phyloP scores from a whole-genome alignment of 768 basidiomycete species.

The Calocera cornea region DNA sequence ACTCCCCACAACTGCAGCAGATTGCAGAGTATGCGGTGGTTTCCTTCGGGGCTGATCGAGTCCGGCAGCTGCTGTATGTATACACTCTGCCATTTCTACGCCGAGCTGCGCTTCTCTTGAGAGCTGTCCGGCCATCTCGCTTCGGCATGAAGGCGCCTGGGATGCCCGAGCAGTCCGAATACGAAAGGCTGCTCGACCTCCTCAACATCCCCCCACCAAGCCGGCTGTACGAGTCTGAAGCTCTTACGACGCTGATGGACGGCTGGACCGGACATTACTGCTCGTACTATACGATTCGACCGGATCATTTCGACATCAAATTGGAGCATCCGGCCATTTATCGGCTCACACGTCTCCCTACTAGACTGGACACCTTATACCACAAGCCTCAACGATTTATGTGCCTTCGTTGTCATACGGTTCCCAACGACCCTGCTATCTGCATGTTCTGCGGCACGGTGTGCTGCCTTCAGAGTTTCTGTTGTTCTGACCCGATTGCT shows the following conservation, averaged over 20 bases:
- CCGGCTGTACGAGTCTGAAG: constrained; percentile 68
- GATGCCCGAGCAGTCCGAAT: constrained; percentile 47
- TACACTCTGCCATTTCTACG: constrained; percentile 90
- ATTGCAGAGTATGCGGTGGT: constrained; percentile 68
- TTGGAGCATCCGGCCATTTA: constrained; percentile 78
- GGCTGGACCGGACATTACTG: constrained; percentile 88
- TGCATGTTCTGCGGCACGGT: constrained; percentile 82
- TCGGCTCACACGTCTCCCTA: constrained; percentile 66
- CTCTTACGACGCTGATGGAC: constrained; percentile 73
- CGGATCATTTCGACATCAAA: constrained; percentile 43
- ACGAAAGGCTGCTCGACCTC: constrained; percentile 56
- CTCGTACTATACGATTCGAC: constrained; percentile 61
- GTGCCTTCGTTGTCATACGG: constrained; percentile 63
- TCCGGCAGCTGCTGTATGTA: constrained; percentile 73
- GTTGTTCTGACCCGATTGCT: constrained; percentile 62
- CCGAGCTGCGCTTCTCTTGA: constrained; percentile 70
- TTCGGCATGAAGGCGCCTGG: constrained; percentile 40
- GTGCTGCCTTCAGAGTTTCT: constrained; percentile 83
- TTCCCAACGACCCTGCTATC: constrained; percentile 75
- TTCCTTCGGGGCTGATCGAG: constrained; percentile 66
- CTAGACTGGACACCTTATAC: constrained; percentile 72
- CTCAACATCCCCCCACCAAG: constrained; percentile 70
- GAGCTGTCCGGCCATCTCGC: constrained; percentile 51
- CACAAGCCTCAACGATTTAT: constrained; percentile 56
- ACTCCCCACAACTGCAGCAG: constrained; percentile 77